Percentiles rank a stretch among this genome's conserved stretches.
Conservation (phyloP, 2,329 filamentous ascomycete species). For the Escovopsis sp. region DNA sequence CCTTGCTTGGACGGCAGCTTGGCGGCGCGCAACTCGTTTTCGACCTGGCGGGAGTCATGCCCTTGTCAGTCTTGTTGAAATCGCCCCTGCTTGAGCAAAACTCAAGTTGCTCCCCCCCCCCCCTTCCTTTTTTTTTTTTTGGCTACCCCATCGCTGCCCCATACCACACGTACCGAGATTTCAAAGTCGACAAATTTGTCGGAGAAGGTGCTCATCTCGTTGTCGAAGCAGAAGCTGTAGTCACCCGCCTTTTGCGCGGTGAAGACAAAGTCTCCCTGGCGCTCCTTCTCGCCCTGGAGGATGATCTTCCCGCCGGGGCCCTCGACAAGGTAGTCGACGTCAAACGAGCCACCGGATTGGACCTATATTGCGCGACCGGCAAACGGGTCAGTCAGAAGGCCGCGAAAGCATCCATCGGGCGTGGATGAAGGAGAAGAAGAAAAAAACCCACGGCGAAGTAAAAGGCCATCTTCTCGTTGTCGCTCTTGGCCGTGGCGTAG, state of each 20-base stretch:
- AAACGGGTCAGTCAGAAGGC: background rate
- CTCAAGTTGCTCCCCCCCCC: too few species aligned
- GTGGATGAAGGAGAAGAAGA: too few species aligned
- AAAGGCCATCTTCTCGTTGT: constrained; percentile 83
- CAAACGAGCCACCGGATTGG: constrained; percentile 95
- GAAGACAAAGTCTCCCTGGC: constrained; percentile 96
- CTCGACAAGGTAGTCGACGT: constrained; percentile 82
- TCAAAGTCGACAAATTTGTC: constrained; percentile 98
- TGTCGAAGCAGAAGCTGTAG: constrained; percentile 96
- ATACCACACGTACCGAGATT: constrained; percentile 46
- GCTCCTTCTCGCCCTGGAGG: constrained; percentile 74
- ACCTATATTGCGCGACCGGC: constrained; percentile 40
- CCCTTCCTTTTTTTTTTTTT: too few species aligned
- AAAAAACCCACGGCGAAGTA: constrained; percentile 75
- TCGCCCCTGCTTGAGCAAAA: too few species aligned
- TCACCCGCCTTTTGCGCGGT: constrained; percentile 78
- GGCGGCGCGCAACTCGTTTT: constrained; percentile 66
- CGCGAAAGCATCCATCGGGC: too few species aligned
- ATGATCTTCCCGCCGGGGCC: constrained; percentile 71
- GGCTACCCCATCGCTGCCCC: too few species aligned
- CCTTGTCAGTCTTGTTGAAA: too few species aligned
- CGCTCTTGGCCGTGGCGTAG: constrained; percentile 64
- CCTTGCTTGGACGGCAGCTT: constrained; percentile 80
- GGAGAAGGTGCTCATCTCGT: constrained; percentile 93
- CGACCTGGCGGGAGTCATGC: constrained; percentile 43